Percentiles rank a stretch among this genome's conserved stretches.
These are phyloP conservation scores for Millerozyma acaciae DNA, from an alignment of 805 yeast genomes.

Conservation along the genomic window DNA sequence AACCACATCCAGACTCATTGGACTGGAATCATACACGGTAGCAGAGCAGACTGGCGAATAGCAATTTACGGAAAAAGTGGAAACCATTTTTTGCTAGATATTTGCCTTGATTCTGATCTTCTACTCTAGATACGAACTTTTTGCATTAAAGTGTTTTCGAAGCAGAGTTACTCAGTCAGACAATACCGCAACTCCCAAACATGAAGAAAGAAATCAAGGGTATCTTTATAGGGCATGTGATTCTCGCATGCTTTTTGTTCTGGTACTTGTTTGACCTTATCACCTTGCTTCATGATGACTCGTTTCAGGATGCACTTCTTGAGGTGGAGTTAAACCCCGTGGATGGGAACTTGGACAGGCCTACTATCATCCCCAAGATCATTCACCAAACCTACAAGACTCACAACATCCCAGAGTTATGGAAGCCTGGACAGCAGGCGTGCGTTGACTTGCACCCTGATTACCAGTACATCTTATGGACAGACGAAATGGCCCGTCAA, in stretches of 20 bases:
- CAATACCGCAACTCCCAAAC: neutral
- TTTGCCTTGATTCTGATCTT: no score
- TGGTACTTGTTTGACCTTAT: conserved; percentile 70
- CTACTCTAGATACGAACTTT: no score
- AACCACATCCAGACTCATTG: no score
- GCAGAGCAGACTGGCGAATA: no score
- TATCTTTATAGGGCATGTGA: conserved; percentile 55
- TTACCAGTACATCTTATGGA: conserved; percentile 85
- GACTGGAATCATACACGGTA: no score
- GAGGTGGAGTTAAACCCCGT: conserved; percentile 61
- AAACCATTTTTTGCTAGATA: no score
- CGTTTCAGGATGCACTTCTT: conserved; percentile 58
- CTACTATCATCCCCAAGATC: conserved; percentile 75
- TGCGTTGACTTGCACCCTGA: conserved; percentile 82
- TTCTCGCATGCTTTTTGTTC: conserved; percentile 50
- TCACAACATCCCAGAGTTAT: conserved; percentile 68
- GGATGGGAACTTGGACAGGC: conserved; percentile 38
- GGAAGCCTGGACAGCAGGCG: conserved; percentile 74
- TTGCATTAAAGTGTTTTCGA: no score
- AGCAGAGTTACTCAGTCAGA: neutral
- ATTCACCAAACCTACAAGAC: conserved; percentile 93
- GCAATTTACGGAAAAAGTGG: no score
- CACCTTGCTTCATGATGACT: conserved; percentile 69
- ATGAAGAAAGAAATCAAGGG: conserved; percentile 68
- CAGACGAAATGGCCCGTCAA: conserved; percentile 75